Evolutionary conservation across 768 basidiomycete species (phyloP).

Genomic region (Brasilioporus rufonigricans): DNA sequence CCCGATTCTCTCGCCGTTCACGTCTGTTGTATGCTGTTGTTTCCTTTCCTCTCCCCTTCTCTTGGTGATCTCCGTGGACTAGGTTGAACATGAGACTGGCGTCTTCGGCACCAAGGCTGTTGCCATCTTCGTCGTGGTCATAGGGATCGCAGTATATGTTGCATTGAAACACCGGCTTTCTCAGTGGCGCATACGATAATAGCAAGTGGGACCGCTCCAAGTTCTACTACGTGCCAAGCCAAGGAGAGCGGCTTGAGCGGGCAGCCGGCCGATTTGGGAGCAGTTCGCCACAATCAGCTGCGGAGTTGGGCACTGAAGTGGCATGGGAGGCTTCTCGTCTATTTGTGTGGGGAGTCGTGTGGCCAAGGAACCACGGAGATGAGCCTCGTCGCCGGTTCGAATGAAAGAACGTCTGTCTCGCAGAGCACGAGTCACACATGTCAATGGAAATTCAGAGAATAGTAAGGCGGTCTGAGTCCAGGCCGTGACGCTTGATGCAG

Average conservation of each 20-base stretch:
- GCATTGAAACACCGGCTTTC: conserved; percentile 41
- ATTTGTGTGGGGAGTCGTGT: neutral
- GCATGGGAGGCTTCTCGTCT: conserved; percentile 7
- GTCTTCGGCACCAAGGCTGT: conserved; percentile 52
- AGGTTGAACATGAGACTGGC: conserved; percentile 79
- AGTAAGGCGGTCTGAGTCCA: no score
- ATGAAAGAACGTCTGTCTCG: neutral
- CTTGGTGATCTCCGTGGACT: conserved; percentile 3
- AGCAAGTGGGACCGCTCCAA: neutral
- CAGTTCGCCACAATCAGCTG: conserved; percentile 2
- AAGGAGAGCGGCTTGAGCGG: neutral
- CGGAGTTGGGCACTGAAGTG: neutral
- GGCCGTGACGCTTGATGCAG: no score
- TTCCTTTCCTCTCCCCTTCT: neutral
- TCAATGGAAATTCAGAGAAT: no score
- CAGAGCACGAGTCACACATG: neutral
- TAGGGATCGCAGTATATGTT: conserved; percentile 42
- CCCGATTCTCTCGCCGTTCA: conserved; percentile 74
- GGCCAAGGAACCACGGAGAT: conserved; percentile 6
- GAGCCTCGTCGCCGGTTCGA: conserved; percentile 4
- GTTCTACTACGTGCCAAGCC: neutral
- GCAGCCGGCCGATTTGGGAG: conserved; percentile 6
- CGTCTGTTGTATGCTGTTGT: conserved; percentile 56
- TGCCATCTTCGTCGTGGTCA: conserved; percentile 37
- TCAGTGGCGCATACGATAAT: conserved; percentile 13